phyloP scores from a whole-genome alignment of 805 yeast genomes.

The Candida coquimbonensis region DNA sequence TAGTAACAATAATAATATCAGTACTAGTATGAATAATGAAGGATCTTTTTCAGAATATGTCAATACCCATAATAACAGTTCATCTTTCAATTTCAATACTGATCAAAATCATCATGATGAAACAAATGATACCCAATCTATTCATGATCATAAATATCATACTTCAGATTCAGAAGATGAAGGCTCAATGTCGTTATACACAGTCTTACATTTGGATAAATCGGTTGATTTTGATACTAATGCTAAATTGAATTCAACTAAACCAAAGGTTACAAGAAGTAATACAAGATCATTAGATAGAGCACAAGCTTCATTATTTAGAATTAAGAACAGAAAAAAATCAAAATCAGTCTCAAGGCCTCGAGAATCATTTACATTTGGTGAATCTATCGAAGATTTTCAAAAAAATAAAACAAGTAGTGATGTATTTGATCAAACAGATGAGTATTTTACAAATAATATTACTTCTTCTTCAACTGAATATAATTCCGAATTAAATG shows the following conservation, averaged over 20 bases:
- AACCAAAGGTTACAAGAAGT: conserved; percentile 26
- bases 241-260: conserved; percentile 19
- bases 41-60: conserved; percentile 22
- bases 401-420: background rate
- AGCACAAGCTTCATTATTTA: conserved; percentile 56
- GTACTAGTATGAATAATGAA: conserved; percentile 2
- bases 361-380: conserved; percentile 9
- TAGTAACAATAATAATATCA: background rate
- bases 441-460: background rate
- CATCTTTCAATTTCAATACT: conserved; percentile 18
- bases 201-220: conserved; percentile 38
- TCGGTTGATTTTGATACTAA: conserved; percentile 24
- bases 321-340: conserved; percentile 54
- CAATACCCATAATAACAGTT: conserved; percentile 12
- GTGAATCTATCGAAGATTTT: background rate
- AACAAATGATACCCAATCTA: conserved; percentile 1
- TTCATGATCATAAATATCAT: background rate
- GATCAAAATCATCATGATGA: conserved; percentile 11
- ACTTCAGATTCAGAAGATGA: conserved; percentile 45
- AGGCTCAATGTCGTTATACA: conserved; percentile 59
- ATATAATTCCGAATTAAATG: conserved; percentile 25
- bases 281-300: conserved; percentile 46
- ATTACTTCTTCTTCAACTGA: background rate
- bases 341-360: conserved; percentile 25
- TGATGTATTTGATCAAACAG: background rate